phyloP scores from a whole-genome alignment of 2,329 filamentous ascomycete genomes.

The Pseudocercospora eumusae region DNA sequence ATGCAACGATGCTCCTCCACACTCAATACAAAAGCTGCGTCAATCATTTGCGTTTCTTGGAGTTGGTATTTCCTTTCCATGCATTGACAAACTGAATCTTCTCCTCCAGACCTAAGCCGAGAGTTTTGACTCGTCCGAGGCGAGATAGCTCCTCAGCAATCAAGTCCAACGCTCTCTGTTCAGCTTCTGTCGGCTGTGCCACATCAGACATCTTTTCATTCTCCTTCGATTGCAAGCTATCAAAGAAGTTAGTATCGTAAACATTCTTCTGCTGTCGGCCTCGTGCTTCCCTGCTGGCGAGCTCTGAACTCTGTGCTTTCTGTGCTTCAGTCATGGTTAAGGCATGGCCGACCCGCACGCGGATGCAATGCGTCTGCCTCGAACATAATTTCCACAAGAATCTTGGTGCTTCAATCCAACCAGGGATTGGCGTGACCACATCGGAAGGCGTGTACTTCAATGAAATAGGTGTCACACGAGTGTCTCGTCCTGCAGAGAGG shows the following conservation, averaged over 20 bases:
- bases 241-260: conserved; percentile 51
- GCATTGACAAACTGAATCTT: conserved; percentile 80
- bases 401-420: conserved; percentile 57
- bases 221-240: conserved; percentile 44
- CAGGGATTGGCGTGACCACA: conserved; percentile 85
- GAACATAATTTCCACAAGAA: conserved; percentile 88
- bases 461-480: conserved; percentile 86
- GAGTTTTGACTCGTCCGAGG: conserved; percentile 82
- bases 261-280: conserved; percentile 32
- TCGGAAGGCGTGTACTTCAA: conserved; percentile 86
- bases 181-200: conserved; percentile 51
- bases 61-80: conserved; percentile 50
- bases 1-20: not conserved
- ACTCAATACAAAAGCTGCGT: not conserved
- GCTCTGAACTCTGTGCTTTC: conserved; percentile 33
- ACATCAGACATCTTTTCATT: conserved; percentile 33
- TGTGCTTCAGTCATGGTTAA: conserved; percentile 49
- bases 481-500: conserved; percentile 64
- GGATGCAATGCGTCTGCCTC: conserved; percentile 82
- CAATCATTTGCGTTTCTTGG: conserved; percentile 20
- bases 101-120: conserved; percentile 78
- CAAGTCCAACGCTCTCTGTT: conserved; percentile 71
- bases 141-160: conserved; percentile 85
- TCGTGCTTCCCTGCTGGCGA: conserved; percentile 30
- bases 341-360: conserved; percentile 83